These are phyloP conservation scores for Mollisia scopiformis DNA, from an alignment of 2,329 filamentous ascomycete genomes.

Conservation along the genomic window DNA sequence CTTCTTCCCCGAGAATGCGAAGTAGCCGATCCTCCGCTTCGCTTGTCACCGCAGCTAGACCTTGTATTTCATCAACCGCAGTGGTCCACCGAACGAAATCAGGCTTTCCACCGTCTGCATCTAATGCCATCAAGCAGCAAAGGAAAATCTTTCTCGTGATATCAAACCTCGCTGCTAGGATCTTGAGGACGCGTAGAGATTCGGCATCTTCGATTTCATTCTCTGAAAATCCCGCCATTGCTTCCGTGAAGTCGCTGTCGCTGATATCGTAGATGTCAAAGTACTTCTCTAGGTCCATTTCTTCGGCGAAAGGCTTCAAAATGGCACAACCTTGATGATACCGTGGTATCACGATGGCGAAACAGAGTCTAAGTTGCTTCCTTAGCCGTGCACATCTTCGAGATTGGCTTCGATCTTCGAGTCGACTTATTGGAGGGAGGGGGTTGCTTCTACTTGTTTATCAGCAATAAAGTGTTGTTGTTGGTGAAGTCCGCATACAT, in stretches of 20 bases:
- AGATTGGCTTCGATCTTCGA: conserved; percentile 81
- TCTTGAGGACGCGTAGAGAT: conserved; percentile 79
- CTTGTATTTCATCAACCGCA: conserved; percentile 74
- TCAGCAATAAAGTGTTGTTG: conserved; percentile 17
- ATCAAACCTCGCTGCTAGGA: conserved; percentile 78
- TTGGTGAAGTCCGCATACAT: conserved; percentile 56
- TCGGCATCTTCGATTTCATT: conserved; percentile 75
- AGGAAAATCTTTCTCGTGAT: conserved; percentile 83
- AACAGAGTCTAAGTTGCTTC: conserved; percentile 70
- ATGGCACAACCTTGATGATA: conserved; percentile 72
- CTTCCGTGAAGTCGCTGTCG: conserved; percentile 71
- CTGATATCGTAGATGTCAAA: conserved; percentile 87
- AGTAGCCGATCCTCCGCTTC: conserved; percentile 68
- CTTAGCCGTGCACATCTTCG: conserved; percentile 82
- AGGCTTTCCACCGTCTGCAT: conserved; percentile 75
- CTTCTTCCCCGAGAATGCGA: conserved; percentile 75
- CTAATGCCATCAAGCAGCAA: conserved; percentile 85
- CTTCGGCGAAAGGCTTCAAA: conserved; percentile 74
- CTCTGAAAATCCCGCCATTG: conserved; percentile 65
- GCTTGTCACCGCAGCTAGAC: conserved; percentile 63
- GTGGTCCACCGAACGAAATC: conserved; percentile 81
- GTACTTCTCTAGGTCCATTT: conserved; percentile 86
- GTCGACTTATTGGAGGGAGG: conserved; percentile 85
- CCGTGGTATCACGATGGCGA: conserved; percentile 70
- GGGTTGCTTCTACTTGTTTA: conserved; percentile 70